Base-by-base conservation (phyloP, 768 basidiomycete species). In the Porpolomopsis calyptriformis region DNA sequence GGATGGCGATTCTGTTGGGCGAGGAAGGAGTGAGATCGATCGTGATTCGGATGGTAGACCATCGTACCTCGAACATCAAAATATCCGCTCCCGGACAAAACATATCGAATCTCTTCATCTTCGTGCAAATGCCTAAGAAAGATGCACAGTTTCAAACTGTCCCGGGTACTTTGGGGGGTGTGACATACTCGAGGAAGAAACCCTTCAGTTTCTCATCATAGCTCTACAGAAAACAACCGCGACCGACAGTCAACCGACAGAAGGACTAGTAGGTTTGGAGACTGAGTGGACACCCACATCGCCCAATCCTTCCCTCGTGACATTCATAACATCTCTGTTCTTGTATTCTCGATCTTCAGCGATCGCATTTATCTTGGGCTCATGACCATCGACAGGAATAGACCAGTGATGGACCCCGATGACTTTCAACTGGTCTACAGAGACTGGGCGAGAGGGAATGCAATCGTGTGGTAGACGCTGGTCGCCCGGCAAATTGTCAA, bases 41-140 rank as follows among this genome's bases (percentile, higher is more conserved):
- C 18, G 39, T 8, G 18, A 22, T 4, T 8, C 18, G 40, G 18
- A 10, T 20, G 12, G 20, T 12, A 55, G 29, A n/a, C n/a, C n/a
- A n/a, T 14, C 78, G 46, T 52, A 87, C 87, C 87, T 48, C 91
- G 75, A 33, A 97, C 77, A 54, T 97, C 93, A 58, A 96, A 97
- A 71, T 80, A 98, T 0, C 90, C 92, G 29, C 77, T 79, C n/a
- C 93, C 93, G 1, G 74, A 70, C 33, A 90, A 71, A 54, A 93
- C 78, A 55, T 87, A 97, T 6, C 92, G 73, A 57, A 93, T 94
- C 64, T 97, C 92, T 57, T 97, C 92, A 55, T 96, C 92, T 61
- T 96, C 90, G 55, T 96, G 93, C 71, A 97, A 75, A 55, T 96
- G 91, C 55, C 87, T 49, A 41, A 40, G 41, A 9, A 18, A 23